Conservation (phyloP, 2,329 filamentous ascomycete genomes). For the Stagonosporopsis rhizophila region DNA sequence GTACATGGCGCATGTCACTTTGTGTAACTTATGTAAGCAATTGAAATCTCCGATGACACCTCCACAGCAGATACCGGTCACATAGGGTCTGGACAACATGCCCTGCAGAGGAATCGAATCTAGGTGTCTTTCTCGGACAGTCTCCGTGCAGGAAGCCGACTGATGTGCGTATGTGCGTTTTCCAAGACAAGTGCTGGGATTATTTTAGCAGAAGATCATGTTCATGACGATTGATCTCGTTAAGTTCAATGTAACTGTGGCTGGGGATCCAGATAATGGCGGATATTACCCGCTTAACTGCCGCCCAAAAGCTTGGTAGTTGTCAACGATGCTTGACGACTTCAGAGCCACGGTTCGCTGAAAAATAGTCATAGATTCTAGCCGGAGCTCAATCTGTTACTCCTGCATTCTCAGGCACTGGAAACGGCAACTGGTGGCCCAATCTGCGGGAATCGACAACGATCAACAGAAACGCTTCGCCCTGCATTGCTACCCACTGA, state of each 20-base stretch:
- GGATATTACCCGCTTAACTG: background rate
- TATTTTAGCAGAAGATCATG: background rate
- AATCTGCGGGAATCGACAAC: slow-evolving; percentile 18
- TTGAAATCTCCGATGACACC: background rate
- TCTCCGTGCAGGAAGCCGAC: background rate
- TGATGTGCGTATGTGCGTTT: background rate
- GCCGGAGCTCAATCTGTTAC: background rate
- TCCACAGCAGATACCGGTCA: background rate
- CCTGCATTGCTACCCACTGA: slow-evolving; percentile 15
- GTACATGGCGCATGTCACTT: background rate
- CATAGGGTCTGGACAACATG: too few species aligned
- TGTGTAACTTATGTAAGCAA: slow-evolving; percentile 3
- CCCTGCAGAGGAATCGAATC: background rate
- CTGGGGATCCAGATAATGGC: background rate
- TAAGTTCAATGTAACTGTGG: background rate
- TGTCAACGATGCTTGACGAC: background rate
- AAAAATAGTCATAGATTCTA: background rate
- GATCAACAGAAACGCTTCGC: slow-evolving; percentile 22
- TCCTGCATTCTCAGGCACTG: background rate
- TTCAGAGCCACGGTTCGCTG: background rate
- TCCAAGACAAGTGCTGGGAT: background rate
- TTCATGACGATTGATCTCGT: background rate
- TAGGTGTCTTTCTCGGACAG: background rate
- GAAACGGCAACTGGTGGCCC: slow-evolving; percentile 2
- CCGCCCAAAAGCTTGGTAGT: background rate